Percentiles rank a stretch among this genome's conserved stretches.
These are phyloP conservation scores for Candida loeiensis DNA, from an alignment of 805 yeast species.

Conservation along the genomic window DNA sequence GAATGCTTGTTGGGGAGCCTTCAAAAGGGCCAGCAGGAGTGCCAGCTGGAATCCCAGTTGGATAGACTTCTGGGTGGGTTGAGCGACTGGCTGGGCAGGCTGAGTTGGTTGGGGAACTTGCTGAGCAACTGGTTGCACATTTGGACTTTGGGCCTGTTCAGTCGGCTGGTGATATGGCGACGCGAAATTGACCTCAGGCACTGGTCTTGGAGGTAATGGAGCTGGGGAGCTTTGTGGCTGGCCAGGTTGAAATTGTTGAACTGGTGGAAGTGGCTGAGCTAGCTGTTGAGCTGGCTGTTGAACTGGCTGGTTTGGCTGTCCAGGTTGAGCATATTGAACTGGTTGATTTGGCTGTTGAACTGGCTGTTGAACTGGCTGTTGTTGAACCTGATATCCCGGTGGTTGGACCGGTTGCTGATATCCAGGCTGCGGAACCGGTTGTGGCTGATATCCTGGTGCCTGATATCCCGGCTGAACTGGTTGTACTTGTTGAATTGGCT, in stretches of 20 bases:
- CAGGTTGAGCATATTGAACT: constrained; percentile 4
- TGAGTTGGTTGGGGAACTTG: too few species aligned
- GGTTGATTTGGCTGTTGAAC: constrained; percentile 1
- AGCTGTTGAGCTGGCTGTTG: constrained; percentile 6
- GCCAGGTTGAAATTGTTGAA: constrained; percentile 2
- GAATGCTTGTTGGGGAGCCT: too few species aligned
- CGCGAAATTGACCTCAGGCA: not conserved
- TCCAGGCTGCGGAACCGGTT: too few species aligned
- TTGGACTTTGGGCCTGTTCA: not conserved
- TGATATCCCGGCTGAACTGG: constrained; percentile 1
- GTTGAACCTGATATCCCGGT: too few species aligned
- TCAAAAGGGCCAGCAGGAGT: too few species aligned
- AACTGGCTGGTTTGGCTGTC: constrained; percentile 1
- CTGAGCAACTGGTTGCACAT: too few species aligned
- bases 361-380: too few species aligned
- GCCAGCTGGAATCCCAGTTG: too few species aligned
- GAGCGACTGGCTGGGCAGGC: too few species aligned
- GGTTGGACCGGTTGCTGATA: too few species aligned
- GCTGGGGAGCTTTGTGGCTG: not conserved
- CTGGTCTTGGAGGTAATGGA: constrained; percentile 1
- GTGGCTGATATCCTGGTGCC: too few species aligned
- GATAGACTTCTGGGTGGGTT: too few species aligned
- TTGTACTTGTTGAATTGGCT: constrained; percentile 4
- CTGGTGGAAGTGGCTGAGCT: constrained; percentile 1
- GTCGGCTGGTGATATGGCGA: constrained; percentile 1